A percentile compares a stretch with the other conserved stretches of the same genome.
Conservation (phyloP, 768 basidiomycete species). For the Lactarius deliciosus region DNA sequence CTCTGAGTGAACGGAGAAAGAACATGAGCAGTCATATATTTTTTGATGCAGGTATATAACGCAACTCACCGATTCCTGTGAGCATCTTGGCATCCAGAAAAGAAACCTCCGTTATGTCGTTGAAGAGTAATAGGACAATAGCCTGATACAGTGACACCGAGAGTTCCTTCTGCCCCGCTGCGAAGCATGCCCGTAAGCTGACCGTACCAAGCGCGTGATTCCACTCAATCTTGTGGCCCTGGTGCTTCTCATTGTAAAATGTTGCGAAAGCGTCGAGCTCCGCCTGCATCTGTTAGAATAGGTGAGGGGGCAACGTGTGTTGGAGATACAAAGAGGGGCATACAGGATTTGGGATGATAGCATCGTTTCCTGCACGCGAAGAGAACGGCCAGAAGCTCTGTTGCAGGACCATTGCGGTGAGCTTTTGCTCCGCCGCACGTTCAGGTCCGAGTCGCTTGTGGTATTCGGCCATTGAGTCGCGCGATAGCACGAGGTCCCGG, state of each 20-base stretch:
- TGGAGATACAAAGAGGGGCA: not conserved
- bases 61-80: conserved; percentile 67
- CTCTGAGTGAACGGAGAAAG: conserved; percentile 47
- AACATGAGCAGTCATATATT: conserved; percentile 18
- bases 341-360: conserved; percentile 53
- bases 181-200: conserved; percentile 70
- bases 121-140: conserved; percentile 83
- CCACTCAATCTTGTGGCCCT: conserved; percentile 77
- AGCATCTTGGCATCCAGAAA: conserved; percentile 67
- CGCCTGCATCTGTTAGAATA: conserved; percentile 60
- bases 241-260: conserved; percentile 81
- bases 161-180: conserved; percentile 73
- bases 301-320: conserved; percentile 8
- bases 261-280: conserved; percentile 59
- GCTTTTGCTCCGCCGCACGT: conserved; percentile 42
- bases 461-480: conserved; percentile 70
- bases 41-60: conserved; percentile 7
- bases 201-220: conserved; percentile 85
- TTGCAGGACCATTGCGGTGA: conserved; percentile 82
- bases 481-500: conserved; percentile 78
- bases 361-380: conserved; percentile 49
- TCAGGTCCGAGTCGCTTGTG: conserved; percentile 40
- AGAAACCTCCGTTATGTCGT: conserved; percentile 56
- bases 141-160: conserved; percentile 90
- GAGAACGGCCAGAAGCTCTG: conserved; percentile 87